Evolutionary conservation across 441 rosid species (phyloP).

Genomic region (Populus hybrid): DNA sequence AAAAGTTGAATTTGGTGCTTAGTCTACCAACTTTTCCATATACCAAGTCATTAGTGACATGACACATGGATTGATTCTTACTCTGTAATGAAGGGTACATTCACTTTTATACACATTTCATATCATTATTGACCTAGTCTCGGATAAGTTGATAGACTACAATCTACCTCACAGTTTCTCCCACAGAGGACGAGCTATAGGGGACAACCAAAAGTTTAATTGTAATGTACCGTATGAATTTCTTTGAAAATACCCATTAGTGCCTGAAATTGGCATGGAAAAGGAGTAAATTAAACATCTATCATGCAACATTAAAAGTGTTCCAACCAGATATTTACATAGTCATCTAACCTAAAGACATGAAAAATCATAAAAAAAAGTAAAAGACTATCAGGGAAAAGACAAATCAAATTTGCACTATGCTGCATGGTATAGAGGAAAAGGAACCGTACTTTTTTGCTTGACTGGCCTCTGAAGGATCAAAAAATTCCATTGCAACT

Average conservation of each 20-base stretch:
- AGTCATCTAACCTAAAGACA: background rate
- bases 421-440: background rate
- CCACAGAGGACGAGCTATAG: background rate
- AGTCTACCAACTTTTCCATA: too few relatives aligned
- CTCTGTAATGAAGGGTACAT: too few relatives aligned
- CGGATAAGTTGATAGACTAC: too few relatives aligned
- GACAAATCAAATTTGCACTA: background rate
- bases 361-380: background rate
- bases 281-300: background rate
- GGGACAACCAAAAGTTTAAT: background rate
- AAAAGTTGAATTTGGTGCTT: too few relatives aligned
- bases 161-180: background rate
- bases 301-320: background rate
- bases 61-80: too few relatives aligned
- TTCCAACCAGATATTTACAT: background rate
- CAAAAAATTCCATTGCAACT: slow-evolving; percentile 95
- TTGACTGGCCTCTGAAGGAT: slow-evolving; percentile 88
- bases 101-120: too few relatives aligned
- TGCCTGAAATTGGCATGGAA: background rate
- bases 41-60: too few relatives aligned
- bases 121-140: too few relatives aligned
- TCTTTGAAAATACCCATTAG: background rate
- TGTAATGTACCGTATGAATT: background rate
- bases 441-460: slow-evolving; percentile 68
- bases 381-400: background rate